Base-by-base conservation (phyloP, 495 filamentous ascomycete genomes). In the Podospora tetraspora region DNA sequence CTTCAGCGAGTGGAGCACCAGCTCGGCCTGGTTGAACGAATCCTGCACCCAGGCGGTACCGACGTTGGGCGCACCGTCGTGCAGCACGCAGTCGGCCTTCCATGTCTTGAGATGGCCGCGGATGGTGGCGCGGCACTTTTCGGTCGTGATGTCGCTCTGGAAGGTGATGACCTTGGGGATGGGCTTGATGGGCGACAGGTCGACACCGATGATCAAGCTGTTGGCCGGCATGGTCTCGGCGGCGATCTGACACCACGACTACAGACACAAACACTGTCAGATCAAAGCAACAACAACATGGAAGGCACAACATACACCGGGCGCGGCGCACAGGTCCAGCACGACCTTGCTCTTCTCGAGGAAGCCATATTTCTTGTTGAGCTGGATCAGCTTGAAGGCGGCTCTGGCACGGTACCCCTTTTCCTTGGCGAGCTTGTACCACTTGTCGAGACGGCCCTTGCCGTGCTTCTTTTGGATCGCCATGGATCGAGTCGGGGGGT, bases 301-400 rank as follows among this genome's bases (percentile, higher is more conserved):
- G 57, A 61, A 60, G 25, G 4, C 21, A 22, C 27, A 30, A 87
- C 89, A 79, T 85, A 93, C 90, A 79, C 95, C 95, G 52, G 95
- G 95, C 22, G 95, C 95, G 68, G 95, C 95, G 79, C 95, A 99
- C 68, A 99, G 90, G 89, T 99, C 95, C 69, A 99, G 84, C 57
- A 96, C 83, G 66, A 98, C 96, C 80, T 91, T 97, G 79, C 92
- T 93, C 83, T 94, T 94, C 79, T 97, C 93, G 69, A 99, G 84
- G 80, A 99, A 98, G 69, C 92, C 90, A 89, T 96, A 98, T 75
- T 97, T 98, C 81, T 97, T 96, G 83, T 99, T 99, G 72, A 99
- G 84, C 77, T 99, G 95, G 66, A 99, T 93, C 71, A 99, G 79
- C 83, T 99, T 99, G 88, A 99, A 99, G 9, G 95, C 95, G 72